Conservation (phyloP, 768 basidiomycete species). For the Porpolomopsis calyptriformis region DNA sequence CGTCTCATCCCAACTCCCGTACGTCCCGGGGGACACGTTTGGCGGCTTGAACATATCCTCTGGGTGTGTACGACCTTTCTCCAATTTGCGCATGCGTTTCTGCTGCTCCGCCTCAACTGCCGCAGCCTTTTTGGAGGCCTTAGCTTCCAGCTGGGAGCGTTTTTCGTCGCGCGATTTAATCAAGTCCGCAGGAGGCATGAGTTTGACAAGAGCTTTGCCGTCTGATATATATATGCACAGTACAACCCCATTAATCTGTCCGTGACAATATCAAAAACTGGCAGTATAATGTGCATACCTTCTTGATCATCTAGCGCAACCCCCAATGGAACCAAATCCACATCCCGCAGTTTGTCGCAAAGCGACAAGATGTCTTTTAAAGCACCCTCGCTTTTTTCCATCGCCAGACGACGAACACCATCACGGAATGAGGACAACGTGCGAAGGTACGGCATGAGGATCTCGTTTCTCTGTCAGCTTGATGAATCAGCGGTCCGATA, state of each 20-base stretch:
- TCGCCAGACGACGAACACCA: conserved; percentile 72
- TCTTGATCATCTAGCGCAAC: conserved; percentile 96
- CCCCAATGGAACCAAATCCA: conserved; percentile 85
- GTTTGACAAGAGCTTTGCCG: conserved; percentile 90
- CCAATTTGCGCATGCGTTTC: conserved; percentile 68
- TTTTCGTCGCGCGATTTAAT: conserved; percentile 86
- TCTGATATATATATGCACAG: too few species aligned
- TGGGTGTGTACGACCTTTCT: conserved; percentile 71
- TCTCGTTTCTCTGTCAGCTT: conserved; percentile 57
- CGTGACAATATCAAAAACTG: too few species aligned
- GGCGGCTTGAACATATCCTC: conserved; percentile 79
- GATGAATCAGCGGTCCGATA: conserved; percentile 8
- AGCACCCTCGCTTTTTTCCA: conserved; percentile 52
- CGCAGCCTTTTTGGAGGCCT: conserved; percentile 70
- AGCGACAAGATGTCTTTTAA: conserved; percentile 75
- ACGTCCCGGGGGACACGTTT: conserved; percentile 59
- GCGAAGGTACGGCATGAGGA: conserved; percentile 82
- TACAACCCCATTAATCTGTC: too few species aligned
- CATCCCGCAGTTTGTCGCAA: conserved; percentile 83
- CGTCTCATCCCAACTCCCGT: conserved; percentile 71
- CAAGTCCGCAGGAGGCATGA: conserved; percentile 74
- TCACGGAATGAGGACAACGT: conserved; percentile 86
- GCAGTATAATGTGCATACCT: conserved; percentile 45
- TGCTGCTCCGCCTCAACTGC: conserved; percentile 51
- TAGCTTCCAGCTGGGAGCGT: conserved; percentile 59